phyloP scores from a whole-genome alignment of 768 basidiomycete species.

The Candolleomyces aberdarensis region DNA sequence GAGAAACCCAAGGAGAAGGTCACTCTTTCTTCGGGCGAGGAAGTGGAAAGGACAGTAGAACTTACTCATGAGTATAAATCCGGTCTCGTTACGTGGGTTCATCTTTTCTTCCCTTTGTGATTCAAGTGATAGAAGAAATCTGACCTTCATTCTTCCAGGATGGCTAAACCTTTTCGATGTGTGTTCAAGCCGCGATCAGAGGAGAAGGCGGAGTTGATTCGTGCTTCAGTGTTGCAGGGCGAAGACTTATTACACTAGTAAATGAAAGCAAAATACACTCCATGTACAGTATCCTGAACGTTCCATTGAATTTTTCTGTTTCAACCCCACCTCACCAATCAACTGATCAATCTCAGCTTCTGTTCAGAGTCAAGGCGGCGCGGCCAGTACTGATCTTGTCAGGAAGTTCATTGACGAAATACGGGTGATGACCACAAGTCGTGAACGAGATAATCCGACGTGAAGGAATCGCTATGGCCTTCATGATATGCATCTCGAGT shows the following conservation, averaged over 20 bases:
- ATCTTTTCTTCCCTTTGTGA: neutral
- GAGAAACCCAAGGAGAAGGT: slow-evolving; percentile 20
- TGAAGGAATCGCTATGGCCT: no score
- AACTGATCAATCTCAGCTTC: no score
- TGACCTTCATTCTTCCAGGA: neutral
- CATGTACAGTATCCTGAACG: neutral
- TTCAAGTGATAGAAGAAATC: no score
- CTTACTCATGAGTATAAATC: slow-evolving; percentile 12
- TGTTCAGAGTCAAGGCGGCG: no score
- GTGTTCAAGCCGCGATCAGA: slow-evolving; percentile 8
- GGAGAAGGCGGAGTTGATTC: slow-evolving; percentile 3
- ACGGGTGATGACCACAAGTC: no score
- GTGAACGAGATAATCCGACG: no score
- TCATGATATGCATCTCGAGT: no score
- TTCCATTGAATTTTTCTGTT: no score
- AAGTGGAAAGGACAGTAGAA: slow-evolving; percentile 10
- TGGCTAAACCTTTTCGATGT: slow-evolving; percentile 12
- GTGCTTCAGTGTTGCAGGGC: neutral
- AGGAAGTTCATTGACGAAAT: no score
- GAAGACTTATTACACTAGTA: no score
- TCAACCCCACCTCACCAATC: no score
- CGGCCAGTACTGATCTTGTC: no score
- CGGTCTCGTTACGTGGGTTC: slow-evolving; percentile 17
- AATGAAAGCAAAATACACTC: neutral
- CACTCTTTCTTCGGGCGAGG: neutral